Percentiles rank a stretch among this genome's conserved stretches.
Conservation (phyloP, 192 early-diverging fungal genomes). For the Entomortierella lignicola region DNA sequence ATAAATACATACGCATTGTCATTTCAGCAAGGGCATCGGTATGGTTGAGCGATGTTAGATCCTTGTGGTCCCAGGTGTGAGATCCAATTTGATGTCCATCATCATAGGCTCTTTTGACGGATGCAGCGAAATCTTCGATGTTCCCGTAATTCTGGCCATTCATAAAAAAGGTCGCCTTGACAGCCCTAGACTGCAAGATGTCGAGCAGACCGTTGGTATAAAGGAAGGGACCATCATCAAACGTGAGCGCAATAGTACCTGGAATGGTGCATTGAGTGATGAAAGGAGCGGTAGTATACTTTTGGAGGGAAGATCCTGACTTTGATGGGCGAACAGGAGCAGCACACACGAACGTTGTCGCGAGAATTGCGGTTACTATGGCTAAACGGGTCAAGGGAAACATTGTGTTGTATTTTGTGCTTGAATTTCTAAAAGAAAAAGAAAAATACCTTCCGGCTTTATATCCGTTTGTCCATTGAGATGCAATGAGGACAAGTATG, state of each 20-base stretch:
- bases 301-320: not conserved
- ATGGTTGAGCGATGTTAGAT: conserved; percentile 18
- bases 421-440: too few relatives aligned
- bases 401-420: not conserved
- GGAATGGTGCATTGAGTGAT: conserved; percentile 46
- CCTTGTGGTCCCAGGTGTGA: conserved; percentile 60
- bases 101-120: conserved; percentile 54
- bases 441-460: too few relatives aligned
- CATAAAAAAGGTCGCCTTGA: conserved; percentile 50
- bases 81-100: conserved; percentile 69
- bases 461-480: too few relatives aligned
- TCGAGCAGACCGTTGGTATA: conserved; percentile 26
- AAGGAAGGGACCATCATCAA: conserved; percentile 28
- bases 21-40: not conserved
- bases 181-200: conserved; percentile 2
- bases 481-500: too few relatives aligned
- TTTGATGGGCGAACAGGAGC: not conserved
- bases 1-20: conserved; percentile 12
- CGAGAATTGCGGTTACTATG: not conserved
- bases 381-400: not conserved
- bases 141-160: conserved; percentile 26
- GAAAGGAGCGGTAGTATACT: not conserved
- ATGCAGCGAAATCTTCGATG: conserved; percentile 19
- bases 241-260: conserved; percentile 53
- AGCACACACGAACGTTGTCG: not conserved